A percentile compares a stretch with the other conserved stretches of the same genome.
Conservation (phyloP, 345 rosid species). For the Syzygium oleosum region DNA sequence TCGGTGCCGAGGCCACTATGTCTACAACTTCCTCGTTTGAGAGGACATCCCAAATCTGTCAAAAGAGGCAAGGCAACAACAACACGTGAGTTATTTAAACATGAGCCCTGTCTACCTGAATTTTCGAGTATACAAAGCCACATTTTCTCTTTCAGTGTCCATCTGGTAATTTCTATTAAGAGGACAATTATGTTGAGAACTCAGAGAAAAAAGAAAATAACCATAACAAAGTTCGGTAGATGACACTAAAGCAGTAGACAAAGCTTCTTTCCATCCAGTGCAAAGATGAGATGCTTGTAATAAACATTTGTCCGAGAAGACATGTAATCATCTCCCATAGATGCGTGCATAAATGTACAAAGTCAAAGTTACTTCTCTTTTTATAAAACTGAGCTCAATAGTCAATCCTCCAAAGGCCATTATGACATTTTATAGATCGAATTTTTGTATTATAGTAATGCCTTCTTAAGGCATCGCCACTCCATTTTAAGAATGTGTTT, state of each 20-base stretch:
- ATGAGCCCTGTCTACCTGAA: background rate
- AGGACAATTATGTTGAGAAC: background rate
- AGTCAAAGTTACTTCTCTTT: background rate
- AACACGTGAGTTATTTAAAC: background rate
- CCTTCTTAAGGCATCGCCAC: background rate
- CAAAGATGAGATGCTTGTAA: background rate
- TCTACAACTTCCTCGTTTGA: slow-evolving; percentile 33
- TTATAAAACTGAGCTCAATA: background rate
- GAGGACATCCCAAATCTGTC: slow-evolving; percentile 40
- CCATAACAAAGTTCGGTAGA: background rate
- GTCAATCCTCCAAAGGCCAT: background rate
- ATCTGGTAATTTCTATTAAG: background rate
- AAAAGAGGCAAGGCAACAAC: background rate
- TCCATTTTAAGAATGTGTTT: background rate
- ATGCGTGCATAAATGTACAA: background rate
- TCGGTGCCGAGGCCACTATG: slow-evolving; percentile 30
- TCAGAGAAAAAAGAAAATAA: background rate
- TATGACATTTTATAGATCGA: background rate
- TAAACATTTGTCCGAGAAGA: background rate
- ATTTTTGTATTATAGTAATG: background rate
- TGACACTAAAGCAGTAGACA: background rate
- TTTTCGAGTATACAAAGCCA: background rate
- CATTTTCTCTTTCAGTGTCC: background rate
- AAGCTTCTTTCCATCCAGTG: background rate
- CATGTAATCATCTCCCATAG: background rate